Base-by-base conservation (phyloP, 306 rosid species). In the Acacia crassicarpa region DNA sequence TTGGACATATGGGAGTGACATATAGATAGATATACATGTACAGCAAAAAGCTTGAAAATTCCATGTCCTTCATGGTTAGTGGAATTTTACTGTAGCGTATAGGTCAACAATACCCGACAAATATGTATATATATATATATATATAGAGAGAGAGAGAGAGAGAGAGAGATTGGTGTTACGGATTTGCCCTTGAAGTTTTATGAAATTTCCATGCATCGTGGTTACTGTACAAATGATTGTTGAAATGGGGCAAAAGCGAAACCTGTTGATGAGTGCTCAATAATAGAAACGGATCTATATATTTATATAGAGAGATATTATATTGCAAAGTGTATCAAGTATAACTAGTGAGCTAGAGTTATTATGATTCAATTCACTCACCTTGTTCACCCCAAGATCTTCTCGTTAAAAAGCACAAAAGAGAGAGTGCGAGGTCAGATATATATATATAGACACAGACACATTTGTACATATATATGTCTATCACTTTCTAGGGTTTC, bases 21-120 rank as follows among this genome's bases (percentile, higher is more conserved):
- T 38, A 38, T 30, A 30, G 32, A 30, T 35, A 16, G 19, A 51
- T 17, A 51, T 5, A 16, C 11, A 35, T 33, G 23, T 72, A 70
- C 33, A 63, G 72, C 65, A 19, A 66, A 78, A 76, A 80, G 88
- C 83, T 86, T 78, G 70, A 63, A 83, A 88, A 77, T 43, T 83
- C 43, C 27, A 72, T 80, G 85, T 86, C 86, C 84, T 88, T 72
- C 74, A 19, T 77, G 49, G 72, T 67, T 81, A 88, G 94, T 92
- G 98, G 92, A 88, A 81, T 77, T 85, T 76, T 23, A 87, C 88
- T 89, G 84, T 94, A 80, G 67, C 46, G 68, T n/a, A 38, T 20
- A 88, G 83, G 94, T 91, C 95, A 94, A 92, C 94, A 87, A 67
- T 84, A 90, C 80, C 80, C 83, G 90, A 94, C 8, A 66, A 16